Percentiles rank a stretch among this genome's conserved stretches.
Evolutionary conservation across 768 basidiomycete species (phyloP).

Genomic region (Candolleomyces aberdarensis): DNA sequence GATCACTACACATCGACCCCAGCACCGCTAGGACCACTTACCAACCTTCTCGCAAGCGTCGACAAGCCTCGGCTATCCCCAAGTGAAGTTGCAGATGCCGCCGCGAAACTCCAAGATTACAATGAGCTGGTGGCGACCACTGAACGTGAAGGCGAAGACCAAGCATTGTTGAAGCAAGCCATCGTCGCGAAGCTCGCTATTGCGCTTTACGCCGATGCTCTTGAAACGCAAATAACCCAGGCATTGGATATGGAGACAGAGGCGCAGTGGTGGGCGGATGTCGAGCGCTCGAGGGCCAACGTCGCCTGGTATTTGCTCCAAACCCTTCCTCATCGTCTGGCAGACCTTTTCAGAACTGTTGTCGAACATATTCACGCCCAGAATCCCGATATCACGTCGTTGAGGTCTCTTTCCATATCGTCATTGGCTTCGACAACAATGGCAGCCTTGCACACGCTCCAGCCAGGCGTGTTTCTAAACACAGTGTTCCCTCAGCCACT

Average conservation of each 20-base stretch:
- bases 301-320: slow-evolving; percentile 71
- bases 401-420: slow-evolving; percentile 46
- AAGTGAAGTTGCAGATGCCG: background rate
- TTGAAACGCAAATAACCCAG: slow-evolving; percentile 63
- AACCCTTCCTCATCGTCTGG: slow-evolving; percentile 48
- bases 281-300: slow-evolving; percentile 56
- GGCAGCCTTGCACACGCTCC: slow-evolving; percentile 32
- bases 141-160: background rate
- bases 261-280: slow-evolving; percentile 80
- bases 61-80: background rate
- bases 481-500: slow-evolving; percentile 63
- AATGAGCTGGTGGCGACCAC: background rate
- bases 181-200: slow-evolving; percentile 50
- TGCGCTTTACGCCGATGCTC: slow-evolving; percentile 59
- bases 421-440: slow-evolving; percentile 44
- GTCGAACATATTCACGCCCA: slow-evolving; percentile 38
- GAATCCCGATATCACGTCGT: slow-evolving; percentile 40
- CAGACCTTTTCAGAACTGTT: slow-evolving; percentile 35
- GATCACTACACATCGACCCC: background rate
- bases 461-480: slow-evolving; percentile 48
- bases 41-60: background rate
- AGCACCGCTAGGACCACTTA: background rate
- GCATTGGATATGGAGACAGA: slow-evolving; percentile 72
- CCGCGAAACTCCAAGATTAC: background rate
- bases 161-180: slow-evolving; percentile 31